phyloP scores from a whole-genome alignment of 2,329 filamentous ascomycete species.

The Clonostachys sp. region DNA sequence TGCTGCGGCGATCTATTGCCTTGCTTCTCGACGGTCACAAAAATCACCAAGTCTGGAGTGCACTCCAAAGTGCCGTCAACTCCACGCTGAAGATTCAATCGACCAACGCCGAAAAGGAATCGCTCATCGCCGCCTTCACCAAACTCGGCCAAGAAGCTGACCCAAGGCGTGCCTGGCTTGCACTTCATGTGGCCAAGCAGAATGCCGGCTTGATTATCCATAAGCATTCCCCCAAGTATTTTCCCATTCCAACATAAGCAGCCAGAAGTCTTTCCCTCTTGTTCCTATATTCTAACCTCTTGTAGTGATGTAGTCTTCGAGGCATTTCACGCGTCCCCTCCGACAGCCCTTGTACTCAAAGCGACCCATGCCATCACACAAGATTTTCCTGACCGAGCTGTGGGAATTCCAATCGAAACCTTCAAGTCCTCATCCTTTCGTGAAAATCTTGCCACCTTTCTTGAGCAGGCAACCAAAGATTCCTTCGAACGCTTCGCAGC shows the following conservation, averaged over 20 bases:
- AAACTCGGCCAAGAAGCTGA: background rate
- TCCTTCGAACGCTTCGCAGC: constrained; percentile 48
- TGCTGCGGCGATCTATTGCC: background rate
- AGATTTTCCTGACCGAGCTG: constrained; percentile 54
- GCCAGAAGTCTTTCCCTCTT: no score
- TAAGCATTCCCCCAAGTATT: background rate
- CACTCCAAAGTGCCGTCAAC: background rate
- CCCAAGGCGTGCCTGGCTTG: background rate
- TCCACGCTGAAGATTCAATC: background rate
- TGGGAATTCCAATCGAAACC: constrained; percentile 30
- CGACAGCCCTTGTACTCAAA: constrained; percentile 43
- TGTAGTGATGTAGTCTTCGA: constrained; percentile 35
- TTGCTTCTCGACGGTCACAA: no score
- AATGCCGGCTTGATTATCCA: background rate
- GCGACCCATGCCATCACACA: constrained; percentile 46
- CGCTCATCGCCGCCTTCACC: background rate
- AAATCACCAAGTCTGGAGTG: background rate
- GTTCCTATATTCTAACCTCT: no score
- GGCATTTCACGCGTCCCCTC: constrained; percentile 54
- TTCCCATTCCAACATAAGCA: no score
- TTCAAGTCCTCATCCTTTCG: constrained; percentile 33
- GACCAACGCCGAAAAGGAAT: background rate
- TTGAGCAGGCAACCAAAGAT: constrained; percentile 52
- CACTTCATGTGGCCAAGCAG: background rate
- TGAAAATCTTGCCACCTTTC: constrained; percentile 39